phyloP scores from a whole-genome alignment of 2,329 filamentous ascomycete genomes.

The Ophiosphaerella korrae region DNA sequence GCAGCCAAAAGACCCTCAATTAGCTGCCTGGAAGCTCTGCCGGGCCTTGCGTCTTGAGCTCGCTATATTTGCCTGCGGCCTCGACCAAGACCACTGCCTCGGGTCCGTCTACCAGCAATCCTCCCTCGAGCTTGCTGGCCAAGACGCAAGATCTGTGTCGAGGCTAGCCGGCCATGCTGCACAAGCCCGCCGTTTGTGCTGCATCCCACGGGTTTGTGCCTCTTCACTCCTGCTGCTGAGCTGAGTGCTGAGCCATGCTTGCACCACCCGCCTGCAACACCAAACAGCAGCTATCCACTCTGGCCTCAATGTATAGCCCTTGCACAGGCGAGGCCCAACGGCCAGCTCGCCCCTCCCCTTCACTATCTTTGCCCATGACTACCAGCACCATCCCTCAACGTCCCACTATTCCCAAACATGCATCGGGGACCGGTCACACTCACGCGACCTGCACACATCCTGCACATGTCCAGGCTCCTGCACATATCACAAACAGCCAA shows the following conservation, averaged over 20 bases:
- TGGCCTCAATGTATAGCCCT: background rate
- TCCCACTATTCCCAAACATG: background rate
- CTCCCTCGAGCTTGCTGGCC: no score
- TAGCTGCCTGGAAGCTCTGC: conserved; percentile 11
- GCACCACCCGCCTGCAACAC: conserved; percentile 12
- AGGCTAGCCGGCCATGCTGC: background rate
- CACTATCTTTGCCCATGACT: background rate
- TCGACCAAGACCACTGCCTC: conserved; percentile 2
- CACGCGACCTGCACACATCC: background rate
- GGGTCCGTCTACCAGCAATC: background rate
- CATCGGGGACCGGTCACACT: background rate
- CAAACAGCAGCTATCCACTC: background rate
- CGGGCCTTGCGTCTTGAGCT: conserved; percentile 14
- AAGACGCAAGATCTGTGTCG: background rate
- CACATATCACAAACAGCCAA: conserved; percentile 4
- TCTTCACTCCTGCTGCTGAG: background rate
- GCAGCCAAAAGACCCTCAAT: conserved; percentile 19
- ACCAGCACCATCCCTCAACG: conserved; percentile 1
- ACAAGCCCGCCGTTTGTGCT: conserved; percentile 8
- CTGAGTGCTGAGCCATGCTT: conserved; percentile 15
- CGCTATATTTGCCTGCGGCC: conserved; percentile 20
- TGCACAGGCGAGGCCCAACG: background rate
- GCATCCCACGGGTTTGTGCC: conserved; percentile 12
- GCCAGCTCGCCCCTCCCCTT: background rate
- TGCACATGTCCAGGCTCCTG: conserved; percentile 1